A percentile compares a stretch with the other conserved stretches of the same genome.
phyloP scores from a whole-genome alignment of 768 basidiomycete genomes.

The Termitomyces sp. region DNA sequence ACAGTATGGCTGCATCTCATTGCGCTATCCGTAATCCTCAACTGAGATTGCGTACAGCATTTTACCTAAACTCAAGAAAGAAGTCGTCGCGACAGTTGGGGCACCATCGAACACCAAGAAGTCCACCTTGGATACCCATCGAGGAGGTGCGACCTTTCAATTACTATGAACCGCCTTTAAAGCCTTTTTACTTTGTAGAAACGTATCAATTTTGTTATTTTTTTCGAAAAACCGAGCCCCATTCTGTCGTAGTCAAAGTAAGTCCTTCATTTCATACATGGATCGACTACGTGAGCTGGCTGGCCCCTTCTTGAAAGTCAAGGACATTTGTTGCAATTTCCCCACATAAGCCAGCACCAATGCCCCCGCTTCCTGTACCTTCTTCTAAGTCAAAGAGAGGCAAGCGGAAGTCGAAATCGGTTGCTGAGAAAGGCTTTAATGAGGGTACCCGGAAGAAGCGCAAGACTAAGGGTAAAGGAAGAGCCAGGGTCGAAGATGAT shows the following conservation, averaged over 20 bases:
- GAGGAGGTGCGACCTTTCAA: slow-evolving; percentile 55
- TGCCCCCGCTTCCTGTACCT: slow-evolving; percentile 15
- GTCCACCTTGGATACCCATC: slow-evolving; percentile 74
- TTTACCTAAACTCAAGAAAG: slow-evolving; percentile 58
- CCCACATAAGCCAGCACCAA: slow-evolving; percentile 17
- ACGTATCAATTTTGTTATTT: slow-evolving; percentile 92
- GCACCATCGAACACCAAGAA: slow-evolving; percentile 44
- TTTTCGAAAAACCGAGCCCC: slow-evolving; percentile 75
- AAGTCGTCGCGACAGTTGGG: slow-evolving; percentile 42
- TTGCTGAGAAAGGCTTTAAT: slow-evolving; percentile 1
- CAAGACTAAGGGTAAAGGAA: slow-evolving; percentile 36
- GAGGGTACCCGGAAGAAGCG: slow-evolving; percentile 22
- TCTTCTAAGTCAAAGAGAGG: slow-evolving; percentile 15
- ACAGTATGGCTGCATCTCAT: slow-evolving; percentile 32
- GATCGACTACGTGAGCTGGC: background rate
- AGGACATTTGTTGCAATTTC: slow-evolving; percentile 33
- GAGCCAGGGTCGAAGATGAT: slow-evolving; percentile 17
- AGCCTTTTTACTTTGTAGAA: slow-evolving; percentile 37
- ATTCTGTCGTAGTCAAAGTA: slow-evolving; percentile 81
- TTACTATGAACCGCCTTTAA: background rate
- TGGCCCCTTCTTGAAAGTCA: slow-evolving; percentile 21
- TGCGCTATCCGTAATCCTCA: background rate
- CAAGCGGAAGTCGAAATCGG: slow-evolving; percentile 16
- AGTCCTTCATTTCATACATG: slow-evolving; percentile 1
- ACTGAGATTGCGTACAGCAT: slow-evolving; percentile 43